Evolutionary conservation across 1,284 basidiomycete genomes (phyloP).

Genomic region (Singerocomus inundabilis): DNA sequence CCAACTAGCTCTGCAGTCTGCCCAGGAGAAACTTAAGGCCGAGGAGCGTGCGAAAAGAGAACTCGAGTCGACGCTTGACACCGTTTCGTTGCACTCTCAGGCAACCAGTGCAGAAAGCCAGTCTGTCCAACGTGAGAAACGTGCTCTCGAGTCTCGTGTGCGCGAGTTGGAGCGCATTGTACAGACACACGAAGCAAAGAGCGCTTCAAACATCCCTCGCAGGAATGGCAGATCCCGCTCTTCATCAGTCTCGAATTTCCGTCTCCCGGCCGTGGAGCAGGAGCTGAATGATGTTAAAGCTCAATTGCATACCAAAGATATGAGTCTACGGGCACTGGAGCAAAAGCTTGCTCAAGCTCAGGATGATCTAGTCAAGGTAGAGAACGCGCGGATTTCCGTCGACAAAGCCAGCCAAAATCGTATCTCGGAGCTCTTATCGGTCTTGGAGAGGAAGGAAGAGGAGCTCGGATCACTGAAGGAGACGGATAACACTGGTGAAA

Average conservation of each 20-base stretch:
- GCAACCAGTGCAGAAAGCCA: slow-evolving; percentile 41
- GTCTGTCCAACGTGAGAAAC: slow-evolving; percentile 56
- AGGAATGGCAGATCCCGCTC: slow-evolving; percentile 42
- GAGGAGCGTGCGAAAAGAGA: slow-evolving; percentile 51
- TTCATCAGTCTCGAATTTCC: slow-evolving; percentile 50
- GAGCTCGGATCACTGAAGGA: slow-evolving; percentile 49
- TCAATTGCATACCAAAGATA: slow-evolving; percentile 42
- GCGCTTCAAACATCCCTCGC: slow-evolving; percentile 29
- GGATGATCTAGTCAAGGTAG: slow-evolving; percentile 45
- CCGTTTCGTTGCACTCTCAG: slow-evolving; percentile 53
- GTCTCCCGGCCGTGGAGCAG: slow-evolving; percentile 49
- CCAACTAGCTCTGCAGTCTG: slow-evolving; percentile 45
- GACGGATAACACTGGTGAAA: slow-evolving; percentile 37
- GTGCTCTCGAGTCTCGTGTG: slow-evolving; percentile 50
- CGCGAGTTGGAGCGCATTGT: slow-evolving; percentile 53
- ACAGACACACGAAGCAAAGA: slow-evolving; percentile 36
- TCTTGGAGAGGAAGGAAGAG: slow-evolving; percentile 54
- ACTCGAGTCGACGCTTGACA: slow-evolving; percentile 58
- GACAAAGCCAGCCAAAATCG: slow-evolving; percentile 46
- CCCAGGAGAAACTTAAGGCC: slow-evolving; percentile 50
- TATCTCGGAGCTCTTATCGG: slow-evolving; percentile 42
- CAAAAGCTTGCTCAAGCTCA: slow-evolving; percentile 51
- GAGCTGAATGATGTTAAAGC: slow-evolving; percentile 50
- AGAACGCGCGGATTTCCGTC: slow-evolving; percentile 59
- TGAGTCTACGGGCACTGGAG: slow-evolving; percentile 40